Conservation (phyloP, 805 yeast species). For the Ogataea sp. region DNA sequence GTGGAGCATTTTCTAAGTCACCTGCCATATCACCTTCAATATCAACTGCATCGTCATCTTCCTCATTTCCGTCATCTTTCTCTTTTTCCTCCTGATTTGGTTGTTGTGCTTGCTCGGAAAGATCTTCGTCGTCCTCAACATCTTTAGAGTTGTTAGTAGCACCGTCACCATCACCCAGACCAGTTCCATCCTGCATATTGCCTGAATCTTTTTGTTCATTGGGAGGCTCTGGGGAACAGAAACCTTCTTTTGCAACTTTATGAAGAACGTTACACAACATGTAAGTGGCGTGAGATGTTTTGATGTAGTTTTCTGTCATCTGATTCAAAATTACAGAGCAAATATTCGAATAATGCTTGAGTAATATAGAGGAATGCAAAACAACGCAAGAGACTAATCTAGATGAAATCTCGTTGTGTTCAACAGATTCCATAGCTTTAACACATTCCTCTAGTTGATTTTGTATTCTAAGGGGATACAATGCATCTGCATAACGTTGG, state of each 20-base stretch:
- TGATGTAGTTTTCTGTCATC: slow-evolving; percentile 39
- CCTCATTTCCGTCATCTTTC: slow-evolving; percentile 48
- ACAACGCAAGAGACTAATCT: slow-evolving; percentile 36
- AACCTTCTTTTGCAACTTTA: slow-evolving; percentile 68
- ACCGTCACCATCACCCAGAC: slow-evolving; percentile 81
- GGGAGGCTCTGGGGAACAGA: slow-evolving; percentile 86
- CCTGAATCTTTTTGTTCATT: slow-evolving; percentile 51
- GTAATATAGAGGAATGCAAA: slow-evolving; percentile 53
- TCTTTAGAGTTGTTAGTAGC: slow-evolving; percentile 75
- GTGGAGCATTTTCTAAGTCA: slow-evolving; percentile 70
- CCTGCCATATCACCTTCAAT: slow-evolving; percentile 98
- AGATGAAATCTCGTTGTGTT: slow-evolving; percentile 31
- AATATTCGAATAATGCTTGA: slow-evolving; percentile 52
- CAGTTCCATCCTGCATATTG: slow-evolving; percentile 79
- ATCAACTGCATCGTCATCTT: slow-evolving; percentile 87
- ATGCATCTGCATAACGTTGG: slow-evolving; percentile 30
- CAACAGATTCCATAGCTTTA: slow-evolving; percentile 24
- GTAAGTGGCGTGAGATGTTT: slow-evolving; percentile 54
- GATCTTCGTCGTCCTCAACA: slow-evolving; percentile 84
- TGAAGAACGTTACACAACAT: slow-evolving; percentile 47
- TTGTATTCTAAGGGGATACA: slow-evolving; percentile 14
- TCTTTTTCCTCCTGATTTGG: slow-evolving; percentile 68
- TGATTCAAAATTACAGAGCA: slow-evolving; percentile 33
- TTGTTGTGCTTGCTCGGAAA: slow-evolving; percentile 65
- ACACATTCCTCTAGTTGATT: slow-evolving; percentile 21